phyloP scores from a whole-genome alignment of 805 yeast species.

The Yamadazyma scolyti region DNA sequence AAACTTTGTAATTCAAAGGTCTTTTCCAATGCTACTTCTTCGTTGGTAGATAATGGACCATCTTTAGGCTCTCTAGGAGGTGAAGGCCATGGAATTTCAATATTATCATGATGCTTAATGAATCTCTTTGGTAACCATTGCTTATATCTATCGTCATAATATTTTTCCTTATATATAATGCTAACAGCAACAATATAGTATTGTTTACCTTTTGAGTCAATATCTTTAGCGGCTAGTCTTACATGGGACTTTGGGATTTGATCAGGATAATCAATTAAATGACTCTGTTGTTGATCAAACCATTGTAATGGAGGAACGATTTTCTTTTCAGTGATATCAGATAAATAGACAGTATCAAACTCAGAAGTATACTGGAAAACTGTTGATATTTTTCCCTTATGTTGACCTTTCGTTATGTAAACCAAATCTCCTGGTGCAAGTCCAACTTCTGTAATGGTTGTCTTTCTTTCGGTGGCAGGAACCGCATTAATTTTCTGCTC shows the following conservation, averaged over 20 bases:
- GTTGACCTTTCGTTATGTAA: slow-evolving; percentile 63
- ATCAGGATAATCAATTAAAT: slow-evolving; percentile 66
- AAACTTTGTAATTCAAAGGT: slow-evolving; percentile 71
- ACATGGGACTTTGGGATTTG: slow-evolving; percentile 58
- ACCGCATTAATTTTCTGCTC: slow-evolving; percentile 17
- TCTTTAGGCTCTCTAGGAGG: slow-evolving; percentile 54
- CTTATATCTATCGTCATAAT: slow-evolving; percentile 72
- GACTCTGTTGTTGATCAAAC: slow-evolving; percentile 68
- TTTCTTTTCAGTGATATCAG: slow-evolving; percentile 61
- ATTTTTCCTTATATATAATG: slow-evolving; percentile 60
- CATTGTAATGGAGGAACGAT: slow-evolving; percentile 72
- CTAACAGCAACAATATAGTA: slow-evolving; percentile 78
- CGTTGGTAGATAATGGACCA: slow-evolving; percentile 54
- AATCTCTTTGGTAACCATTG: slow-evolving; percentile 73
- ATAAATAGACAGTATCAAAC: slow-evolving; percentile 62
- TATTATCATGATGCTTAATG: slow-evolving; percentile 63
- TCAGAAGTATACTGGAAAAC: slow-evolving; percentile 57
- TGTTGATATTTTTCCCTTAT: slow-evolving; percentile 71
- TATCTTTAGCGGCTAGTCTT: slow-evolving; percentile 74
- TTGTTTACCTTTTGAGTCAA: slow-evolving; percentile 58
- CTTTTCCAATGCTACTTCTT: slow-evolving; percentile 59
- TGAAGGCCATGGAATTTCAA: slow-evolving; percentile 88
- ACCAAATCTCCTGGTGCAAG: slow-evolving; percentile 76
- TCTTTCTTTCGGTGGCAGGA: slow-evolving; percentile 31
- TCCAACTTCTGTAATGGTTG: slow-evolving; percentile 52